Evolutionary conservation across 2,329 filamentous ascomycete species (phyloP).

Genomic region (Diaporthe amygdali): DNA sequence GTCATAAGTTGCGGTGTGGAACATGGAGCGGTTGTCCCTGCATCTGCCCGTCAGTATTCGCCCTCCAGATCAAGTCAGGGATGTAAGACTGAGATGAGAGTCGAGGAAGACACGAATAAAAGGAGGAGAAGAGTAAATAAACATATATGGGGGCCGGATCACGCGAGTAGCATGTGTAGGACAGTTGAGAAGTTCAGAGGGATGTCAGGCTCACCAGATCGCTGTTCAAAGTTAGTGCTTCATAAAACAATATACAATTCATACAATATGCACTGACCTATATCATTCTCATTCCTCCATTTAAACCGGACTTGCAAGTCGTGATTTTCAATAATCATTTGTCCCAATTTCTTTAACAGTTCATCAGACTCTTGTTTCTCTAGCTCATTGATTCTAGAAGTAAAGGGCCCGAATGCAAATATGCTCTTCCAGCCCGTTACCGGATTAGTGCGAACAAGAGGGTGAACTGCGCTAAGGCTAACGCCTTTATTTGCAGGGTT

Average conservation of each 20-base stretch:
- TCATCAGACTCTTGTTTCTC: slow-evolving; percentile 17
- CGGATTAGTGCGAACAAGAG: slow-evolving; percentile 35
- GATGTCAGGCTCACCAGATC: background rate
- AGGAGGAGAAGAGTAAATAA: too few relatives aligned
- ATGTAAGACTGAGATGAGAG: background rate
- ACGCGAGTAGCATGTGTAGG: too few relatives aligned
- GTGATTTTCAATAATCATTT: slow-evolving; percentile 19
- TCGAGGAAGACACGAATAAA: too few relatives aligned
- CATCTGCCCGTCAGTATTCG: background rate
- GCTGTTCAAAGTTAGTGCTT: background rate
- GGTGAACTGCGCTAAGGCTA: slow-evolving; percentile 31
- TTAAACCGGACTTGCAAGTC: slow-evolving; percentile 24
- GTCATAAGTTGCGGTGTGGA: slow-evolving; percentile 24
- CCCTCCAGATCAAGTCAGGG: too few relatives aligned
- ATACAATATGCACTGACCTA: slow-evolving; percentile 33
- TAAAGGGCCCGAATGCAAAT: slow-evolving; percentile 32
- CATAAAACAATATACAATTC: too few relatives aligned
- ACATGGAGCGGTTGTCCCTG: slow-evolving; percentile 24
- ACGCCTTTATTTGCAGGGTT: slow-evolving; percentile 17
- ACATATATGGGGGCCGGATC: background rate
- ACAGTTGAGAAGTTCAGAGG: too few relatives aligned
- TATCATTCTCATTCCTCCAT: slow-evolving; percentile 25
- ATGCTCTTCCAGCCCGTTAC: slow-evolving; percentile 35
- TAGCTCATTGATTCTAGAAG: slow-evolving; percentile 32
- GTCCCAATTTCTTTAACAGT: slow-evolving; percentile 16